These are phyloP conservation scores for Barbarea vulgaris DNA, from an alignment of 345 rosid genomes.

Conservation along the genomic window DNA sequence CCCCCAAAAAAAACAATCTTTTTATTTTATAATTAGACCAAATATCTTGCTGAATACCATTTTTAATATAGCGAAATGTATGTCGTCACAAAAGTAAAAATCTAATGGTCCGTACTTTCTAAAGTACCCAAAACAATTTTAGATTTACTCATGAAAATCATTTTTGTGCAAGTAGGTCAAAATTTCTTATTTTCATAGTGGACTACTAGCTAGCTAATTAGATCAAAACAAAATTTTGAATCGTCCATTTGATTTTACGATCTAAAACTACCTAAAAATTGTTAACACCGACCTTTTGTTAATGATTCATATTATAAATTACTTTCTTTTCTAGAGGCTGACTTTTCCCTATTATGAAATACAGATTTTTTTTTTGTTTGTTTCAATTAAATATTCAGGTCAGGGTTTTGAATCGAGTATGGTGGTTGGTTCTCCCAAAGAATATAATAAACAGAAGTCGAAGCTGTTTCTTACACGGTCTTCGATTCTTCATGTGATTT, in stretches of 20 bases:
- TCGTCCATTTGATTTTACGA: neutral
- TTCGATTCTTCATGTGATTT: slow-evolving; percentile 31
- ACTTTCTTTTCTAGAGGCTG: neutral
- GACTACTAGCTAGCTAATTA: neutral
- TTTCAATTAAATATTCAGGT: neutral
- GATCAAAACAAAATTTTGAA: neutral
- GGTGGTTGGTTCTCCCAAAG: slow-evolving; percentile 1
- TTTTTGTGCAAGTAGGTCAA: neutral
- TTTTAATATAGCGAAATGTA: neutral
- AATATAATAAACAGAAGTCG: slow-evolving; percentile 26
- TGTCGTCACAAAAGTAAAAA: neutral
- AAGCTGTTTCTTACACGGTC: slow-evolving; percentile 39
- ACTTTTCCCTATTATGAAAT: neutral
- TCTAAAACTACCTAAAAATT: neutral
- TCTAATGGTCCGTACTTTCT: neutral
- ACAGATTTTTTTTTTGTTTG: neutral
- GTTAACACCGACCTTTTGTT: neutral
- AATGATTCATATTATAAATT: neutral
- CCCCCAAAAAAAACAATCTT: no score
- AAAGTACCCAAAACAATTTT: neutral
- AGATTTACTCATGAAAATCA: neutral
- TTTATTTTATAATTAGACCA: no score
- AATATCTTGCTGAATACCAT: neutral
- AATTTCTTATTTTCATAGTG: neutral
- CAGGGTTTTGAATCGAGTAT: neutral